These are phyloP conservation scores for Gentiana macrophylla DNA, from an alignment of 257 asterid genomes.

Conservation along the genomic window DNA sequence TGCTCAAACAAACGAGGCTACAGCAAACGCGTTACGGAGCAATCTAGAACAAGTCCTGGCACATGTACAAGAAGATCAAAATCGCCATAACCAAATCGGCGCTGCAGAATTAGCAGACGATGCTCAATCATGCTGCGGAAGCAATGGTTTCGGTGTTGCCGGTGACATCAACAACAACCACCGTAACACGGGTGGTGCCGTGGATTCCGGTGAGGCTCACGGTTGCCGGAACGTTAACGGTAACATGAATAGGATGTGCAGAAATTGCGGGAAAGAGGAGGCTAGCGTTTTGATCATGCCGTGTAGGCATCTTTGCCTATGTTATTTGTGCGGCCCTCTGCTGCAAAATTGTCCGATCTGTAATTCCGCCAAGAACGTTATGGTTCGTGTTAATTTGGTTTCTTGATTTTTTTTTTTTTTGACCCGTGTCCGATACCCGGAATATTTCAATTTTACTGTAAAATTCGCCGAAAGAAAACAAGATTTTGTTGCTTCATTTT, in stretches of 20 bases:
- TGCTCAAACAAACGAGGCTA: slow-evolving; percentile 25
- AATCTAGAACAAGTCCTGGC: slow-evolving; percentile 20
- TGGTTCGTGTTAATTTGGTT: slow-evolving; percentile 50
- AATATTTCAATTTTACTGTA: no score
- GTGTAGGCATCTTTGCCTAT: slow-evolving; percentile 81
- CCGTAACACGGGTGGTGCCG: neutral
- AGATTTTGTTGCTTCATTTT: no score
- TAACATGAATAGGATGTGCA: slow-evolving; percentile 32
- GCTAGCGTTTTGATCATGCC: slow-evolving; percentile 70
- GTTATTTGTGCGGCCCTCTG: slow-evolving; percentile 50
- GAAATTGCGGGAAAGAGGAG: slow-evolving; percentile 64
- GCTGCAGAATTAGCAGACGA: slow-evolving; percentile 12
- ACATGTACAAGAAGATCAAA: slow-evolving; percentile 11
- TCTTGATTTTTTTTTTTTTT: neutral
- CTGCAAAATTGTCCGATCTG: slow-evolving; percentile 71
- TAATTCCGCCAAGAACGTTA: slow-evolving; percentile 43
- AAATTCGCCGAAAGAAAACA: no score
- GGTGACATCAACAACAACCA: neutral
- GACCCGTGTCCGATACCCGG: neutral
- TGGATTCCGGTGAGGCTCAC: neutral
- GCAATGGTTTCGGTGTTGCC: slow-evolving; percentile 9
- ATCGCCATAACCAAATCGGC: neutral
- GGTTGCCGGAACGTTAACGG: neutral
- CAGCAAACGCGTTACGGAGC: slow-evolving; percentile 16
- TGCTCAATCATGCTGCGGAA: slow-evolving; percentile 23